phyloP scores from a whole-genome alignment of 2,329 filamentous ascomycete genomes.

The Claviceps africana region DNA sequence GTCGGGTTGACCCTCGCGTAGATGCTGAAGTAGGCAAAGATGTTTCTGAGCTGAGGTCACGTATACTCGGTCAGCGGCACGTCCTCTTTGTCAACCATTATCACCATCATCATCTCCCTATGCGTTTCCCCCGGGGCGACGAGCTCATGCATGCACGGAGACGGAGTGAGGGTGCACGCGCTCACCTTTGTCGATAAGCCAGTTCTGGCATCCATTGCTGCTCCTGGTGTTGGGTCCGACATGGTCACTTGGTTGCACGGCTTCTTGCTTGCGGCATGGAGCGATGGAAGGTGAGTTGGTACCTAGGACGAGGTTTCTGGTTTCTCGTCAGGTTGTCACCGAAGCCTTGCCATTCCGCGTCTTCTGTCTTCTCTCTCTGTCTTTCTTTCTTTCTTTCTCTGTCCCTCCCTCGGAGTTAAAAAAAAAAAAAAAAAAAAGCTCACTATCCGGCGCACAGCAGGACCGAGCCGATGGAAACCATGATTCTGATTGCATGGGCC shows the following conservation, averaged over 20 bases:
- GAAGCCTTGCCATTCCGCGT: not conserved
- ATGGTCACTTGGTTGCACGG: not conserved
- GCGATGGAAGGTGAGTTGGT: not conserved
- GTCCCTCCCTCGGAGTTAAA: too few relatives aligned
- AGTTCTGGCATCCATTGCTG: not conserved
- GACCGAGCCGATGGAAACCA: not conserved
- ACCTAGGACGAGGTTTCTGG: not conserved
- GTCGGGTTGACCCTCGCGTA: constrained; percentile 6
- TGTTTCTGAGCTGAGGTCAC: not conserved
- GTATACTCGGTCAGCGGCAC: not conserved
- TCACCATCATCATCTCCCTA: not conserved
- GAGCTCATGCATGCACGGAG: not conserved
- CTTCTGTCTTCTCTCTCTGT: not conserved
- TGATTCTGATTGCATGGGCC: not conserved
- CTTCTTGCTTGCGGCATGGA: not conserved
- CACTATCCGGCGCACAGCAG: not conserved
- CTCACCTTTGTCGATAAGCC: not conserved
- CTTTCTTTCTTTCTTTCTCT: too few relatives aligned
- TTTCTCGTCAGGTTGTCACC: too few relatives aligned
- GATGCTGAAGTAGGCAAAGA: constrained; percentile 3
- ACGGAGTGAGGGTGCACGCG: not conserved
- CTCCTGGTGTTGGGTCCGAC: not conserved
- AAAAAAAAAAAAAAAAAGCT: not conserved
- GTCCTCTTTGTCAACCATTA: not conserved
- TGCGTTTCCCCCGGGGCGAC: not conserved